Evolutionary conservation across 441 rosid species (phyloP).

Genomic region (Populus hybrid): DNA sequence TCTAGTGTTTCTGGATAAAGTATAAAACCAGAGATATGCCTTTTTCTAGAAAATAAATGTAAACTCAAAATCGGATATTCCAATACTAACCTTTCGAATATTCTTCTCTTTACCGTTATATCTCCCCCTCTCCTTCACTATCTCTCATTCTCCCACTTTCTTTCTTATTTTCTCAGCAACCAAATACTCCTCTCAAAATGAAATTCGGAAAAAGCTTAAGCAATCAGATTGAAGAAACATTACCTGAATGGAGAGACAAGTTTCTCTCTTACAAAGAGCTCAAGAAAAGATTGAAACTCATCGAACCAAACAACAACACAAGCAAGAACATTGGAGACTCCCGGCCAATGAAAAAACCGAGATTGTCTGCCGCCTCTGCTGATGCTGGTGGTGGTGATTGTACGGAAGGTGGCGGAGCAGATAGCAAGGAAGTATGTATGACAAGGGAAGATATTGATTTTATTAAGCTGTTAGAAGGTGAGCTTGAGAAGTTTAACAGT

Average conservation of each 20-base stretch:
- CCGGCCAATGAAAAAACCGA: slow-evolving; percentile 43
- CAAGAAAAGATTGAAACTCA: slow-evolving; percentile 69
- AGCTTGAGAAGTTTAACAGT: slow-evolving; percentile 79
- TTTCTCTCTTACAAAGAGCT: slow-evolving; percentile 81
- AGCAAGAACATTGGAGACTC: slow-evolving; percentile 17
- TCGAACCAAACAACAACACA: slow-evolving; percentile 36
- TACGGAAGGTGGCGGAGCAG: slow-evolving; percentile 8
- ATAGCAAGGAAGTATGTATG: slow-evolving; percentile 27
- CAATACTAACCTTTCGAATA: slow-evolving; percentile 45
- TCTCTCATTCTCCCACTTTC: background rate
- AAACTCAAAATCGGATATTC: slow-evolving; percentile 44
- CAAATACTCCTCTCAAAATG: slow-evolving; percentile 34
- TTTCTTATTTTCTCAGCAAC: slow-evolving; percentile 8
- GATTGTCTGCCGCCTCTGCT: slow-evolving; percentile 26
- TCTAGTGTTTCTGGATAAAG: slow-evolving; percentile 4
- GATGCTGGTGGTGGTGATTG: slow-evolving; percentile 15
- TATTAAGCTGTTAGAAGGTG: slow-evolving; percentile 61
- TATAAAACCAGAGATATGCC: slow-evolving; percentile 45
- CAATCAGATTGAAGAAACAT: slow-evolving; percentile 78
- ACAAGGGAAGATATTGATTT: slow-evolving; percentile 69
- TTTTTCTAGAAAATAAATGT: background rate
- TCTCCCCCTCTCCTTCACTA: slow-evolving; percentile 10
- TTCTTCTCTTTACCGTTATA: slow-evolving; percentile 43
- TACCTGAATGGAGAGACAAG: slow-evolving; percentile 85
- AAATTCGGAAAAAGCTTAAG: slow-evolving; percentile 88